Base-by-base conservation (phyloP, 2,329 filamentous ascomycete species). In the Beauveria sp. region DNA sequence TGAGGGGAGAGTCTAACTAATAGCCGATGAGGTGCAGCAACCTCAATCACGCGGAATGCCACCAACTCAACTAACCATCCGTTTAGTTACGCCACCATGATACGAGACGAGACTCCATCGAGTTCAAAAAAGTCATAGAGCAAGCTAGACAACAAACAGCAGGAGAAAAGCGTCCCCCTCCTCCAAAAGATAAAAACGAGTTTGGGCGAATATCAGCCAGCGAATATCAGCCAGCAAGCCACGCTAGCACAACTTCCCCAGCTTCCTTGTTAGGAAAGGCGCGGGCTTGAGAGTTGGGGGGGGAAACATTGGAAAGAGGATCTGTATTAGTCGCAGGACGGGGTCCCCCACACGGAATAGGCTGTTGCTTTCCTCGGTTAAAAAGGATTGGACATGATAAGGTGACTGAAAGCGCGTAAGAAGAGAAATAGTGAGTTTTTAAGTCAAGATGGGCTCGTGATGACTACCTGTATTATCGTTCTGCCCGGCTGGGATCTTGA, bases 201-300 rank as follows among this genome's bases (percentile, higher is more conserved):
- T 40, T 20, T 20, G 12, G 50, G 50, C 20, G 50, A 53, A 40
- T 24, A 24, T 24, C 3, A 24, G 22, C 22, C 22, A 24, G 22
- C 22, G 22, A 24, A 24, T 24, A 24, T 24, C 22, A 24, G 22
- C 8, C 47, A 18, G n/a, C 26, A 56, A 47, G 16, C 30, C n/a
- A 38, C 38, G 20, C 51, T 24, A 24, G 20, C 28, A 40, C 5
- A 42, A 26, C 40, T 46, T 38, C 2, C 22, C 42, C 54, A 56
- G 42, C 54, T 56, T 56, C 54, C 54, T 56, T 18, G 54, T 56
- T 56, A 8, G 54, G 42, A 30, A 30, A 47, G 54, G 54, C 28
- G 54, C n/a, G 7, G 26, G 53, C 52, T 8, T 22, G 16, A 40
- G 42, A 53, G 34, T 42, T 54, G 5, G 28, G 28, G 28, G 28